Conservation (phyloP, 108 stramenopile species). For the Parietichytrium sp. region DNA sequence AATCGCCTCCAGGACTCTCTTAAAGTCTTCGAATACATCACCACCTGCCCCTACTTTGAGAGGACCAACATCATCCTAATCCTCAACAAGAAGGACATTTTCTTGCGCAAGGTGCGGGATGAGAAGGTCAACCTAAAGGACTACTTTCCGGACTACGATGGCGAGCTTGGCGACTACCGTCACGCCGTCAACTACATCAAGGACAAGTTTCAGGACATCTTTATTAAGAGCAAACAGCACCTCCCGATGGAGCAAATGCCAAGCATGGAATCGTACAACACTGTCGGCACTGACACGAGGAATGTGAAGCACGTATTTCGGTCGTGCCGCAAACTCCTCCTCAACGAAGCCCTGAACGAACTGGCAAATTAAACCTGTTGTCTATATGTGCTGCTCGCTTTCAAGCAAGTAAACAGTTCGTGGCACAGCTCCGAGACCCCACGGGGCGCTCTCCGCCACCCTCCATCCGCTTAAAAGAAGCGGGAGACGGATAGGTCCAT, state of each 20-base stretch:
- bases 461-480: constrained; percentile 42
- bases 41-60: constrained; percentile 88
- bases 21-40: constrained; percentile 69
- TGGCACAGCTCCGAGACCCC: too few species aligned
- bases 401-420: too few species aligned
- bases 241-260: constrained; percentile 12
- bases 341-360: neutral
- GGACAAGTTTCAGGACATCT: neutral
- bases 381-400: too few species aligned
- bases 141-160: constrained; percentile 4
- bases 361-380: too few species aligned
- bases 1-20: constrained; percentile 61
- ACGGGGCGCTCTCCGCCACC: neutral
- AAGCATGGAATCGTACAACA: constrained; percentile 60
- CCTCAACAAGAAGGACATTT: constrained; percentile 96
- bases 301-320: constrained; percentile 63
- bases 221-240: constrained; percentile 15
- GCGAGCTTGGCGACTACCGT: constrained; percentile 24
- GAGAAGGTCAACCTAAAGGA: constrained; percentile 35
- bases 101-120: constrained; percentile 87
- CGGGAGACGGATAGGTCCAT: constrained; percentile 44
- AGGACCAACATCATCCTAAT: constrained; percentile 87
- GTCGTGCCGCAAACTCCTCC: neutral
- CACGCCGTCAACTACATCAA: constrained; percentile 26
- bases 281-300: constrained; percentile 66